These are phyloP conservation scores for Daucus carota DNA, from an alignment of 129 eudicot genomes.

Conservation along the genomic window DNA sequence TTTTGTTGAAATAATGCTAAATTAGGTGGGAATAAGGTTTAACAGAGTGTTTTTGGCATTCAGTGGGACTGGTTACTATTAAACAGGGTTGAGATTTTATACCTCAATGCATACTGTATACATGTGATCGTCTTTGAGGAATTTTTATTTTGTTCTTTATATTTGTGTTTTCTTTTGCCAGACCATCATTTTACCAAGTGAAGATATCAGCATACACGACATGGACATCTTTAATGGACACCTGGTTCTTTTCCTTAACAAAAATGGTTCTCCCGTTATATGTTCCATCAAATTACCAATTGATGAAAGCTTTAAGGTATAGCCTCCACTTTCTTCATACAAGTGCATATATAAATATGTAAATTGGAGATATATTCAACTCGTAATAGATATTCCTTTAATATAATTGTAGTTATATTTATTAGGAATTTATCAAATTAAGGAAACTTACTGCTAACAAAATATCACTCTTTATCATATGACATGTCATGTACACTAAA, in stretches of 20 bases:
- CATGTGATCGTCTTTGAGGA: not conserved
- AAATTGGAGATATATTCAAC: not conserved
- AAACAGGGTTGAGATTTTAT: not conserved
- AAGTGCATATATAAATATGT: not conserved
- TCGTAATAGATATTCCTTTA: not conserved
- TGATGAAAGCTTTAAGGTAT: constrained; percentile 41
- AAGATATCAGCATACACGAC: constrained; percentile 54
- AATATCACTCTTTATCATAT: not conserved
- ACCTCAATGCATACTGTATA: not conserved
- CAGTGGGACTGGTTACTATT: not conserved
- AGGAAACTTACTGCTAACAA: not conserved
- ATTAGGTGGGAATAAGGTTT: not conserved
- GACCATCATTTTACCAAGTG: constrained; percentile 53
- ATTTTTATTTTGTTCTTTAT: constrained; percentile 10
- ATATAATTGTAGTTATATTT: not conserved
- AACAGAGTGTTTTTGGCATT: not conserved
- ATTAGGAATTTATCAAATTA: not conserved
- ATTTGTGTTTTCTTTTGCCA: constrained; percentile 20
- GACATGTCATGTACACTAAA: not conserved
- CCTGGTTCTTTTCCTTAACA: constrained; percentile 55
- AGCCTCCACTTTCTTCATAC: not conserved
- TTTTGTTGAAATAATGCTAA: not conserved
- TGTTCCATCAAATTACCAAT: constrained; percentile 78
- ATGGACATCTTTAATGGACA: constrained; percentile 76
- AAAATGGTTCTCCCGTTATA: constrained; percentile 46